These are phyloP conservation scores for Fusarium keratoplasticum DNA, from an alignment of 2,329 filamentous ascomycete genomes.

Conservation along the genomic window DNA sequence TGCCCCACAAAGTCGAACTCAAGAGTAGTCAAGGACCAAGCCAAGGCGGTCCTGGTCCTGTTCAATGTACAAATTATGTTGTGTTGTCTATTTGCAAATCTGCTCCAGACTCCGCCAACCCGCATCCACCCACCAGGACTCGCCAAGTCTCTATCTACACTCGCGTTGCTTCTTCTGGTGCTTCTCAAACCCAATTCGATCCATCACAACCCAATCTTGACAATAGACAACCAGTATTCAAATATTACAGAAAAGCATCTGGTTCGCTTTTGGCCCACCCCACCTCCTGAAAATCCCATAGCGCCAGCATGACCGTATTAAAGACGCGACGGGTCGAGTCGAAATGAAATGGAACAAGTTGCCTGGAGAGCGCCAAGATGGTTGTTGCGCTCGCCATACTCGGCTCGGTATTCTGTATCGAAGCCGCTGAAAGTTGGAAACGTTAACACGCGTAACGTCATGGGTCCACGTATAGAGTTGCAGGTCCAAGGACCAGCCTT, in stretches of 20 bases:
- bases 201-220: slow-evolving; percentile 16
- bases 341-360: slow-evolving; percentile 6
- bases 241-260: slow-evolving; percentile 45
- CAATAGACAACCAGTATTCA: slow-evolving; percentile 46
- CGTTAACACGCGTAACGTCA: slow-evolving; percentile 35
- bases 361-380: not conserved
- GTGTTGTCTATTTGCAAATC: slow-evolving; percentile 17
- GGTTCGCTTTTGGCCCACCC: slow-evolving; percentile 30
- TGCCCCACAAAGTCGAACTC: too few species aligned
- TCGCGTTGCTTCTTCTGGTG: slow-evolving; percentile 1
- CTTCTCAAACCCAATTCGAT: not conserved
- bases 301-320: slow-evolving; percentile 34
- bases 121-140: slow-evolving; percentile 14
- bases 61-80: slow-evolving; percentile 6
- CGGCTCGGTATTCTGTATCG: not conserved
- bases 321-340: slow-evolving; percentile 18
- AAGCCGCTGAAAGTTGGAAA: slow-evolving; percentile 29
- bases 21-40: not conserved
- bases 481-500: slow-evolving; percentile 1
- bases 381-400: slow-evolving; percentile 13
- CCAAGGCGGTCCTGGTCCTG: not conserved
- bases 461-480: slow-evolving; percentile 24
- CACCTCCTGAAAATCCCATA: slow-evolving; percentile 32
- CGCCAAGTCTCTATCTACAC: slow-evolving; percentile 27
- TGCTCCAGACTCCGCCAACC: slow-evolving; percentile 31